Evolutionary conservation across 352 stramenopile genomes (phyloP), one percentile per base, ranked within the genome.

Genomic region (Pythium phragmiticola): DNA sequence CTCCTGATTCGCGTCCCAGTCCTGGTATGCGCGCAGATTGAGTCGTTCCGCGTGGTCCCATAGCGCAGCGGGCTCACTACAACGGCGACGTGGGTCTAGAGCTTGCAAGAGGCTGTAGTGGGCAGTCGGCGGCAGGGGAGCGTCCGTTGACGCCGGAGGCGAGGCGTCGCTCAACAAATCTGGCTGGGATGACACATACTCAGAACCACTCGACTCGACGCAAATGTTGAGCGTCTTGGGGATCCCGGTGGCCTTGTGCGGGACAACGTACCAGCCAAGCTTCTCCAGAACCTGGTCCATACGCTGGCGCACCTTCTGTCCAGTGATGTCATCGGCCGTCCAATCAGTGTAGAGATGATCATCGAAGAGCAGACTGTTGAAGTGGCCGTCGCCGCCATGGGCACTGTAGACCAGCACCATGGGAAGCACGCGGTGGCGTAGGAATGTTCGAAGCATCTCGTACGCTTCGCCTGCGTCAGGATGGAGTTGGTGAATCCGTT

Each of bases 211-310:
- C 34, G 36, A 16, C 30, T 6, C 8, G 13, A 39, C 14, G 13
- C 48, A 8, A 9, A 48, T 8, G 19, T 13, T 19, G 4, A 5
- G n/a, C 3, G 3, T 19, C 53, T 60, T 50, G 4, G 53, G 39
- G n/a, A 61, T 61, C 2, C 26, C 42, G 3, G 16, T 12, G 4
- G 39, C 28, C 5, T 7, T 8, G 13, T 45, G 21, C 1, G 42
- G 54, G 1, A 16, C 54, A 1, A 61, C 54, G 19, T 61, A 61
- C 54, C 54, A 53, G 26, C 54, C 41, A 2, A 61, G 28, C 2
- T 9, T 17, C 1, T 2, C 41, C 4, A 53, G 42, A 3, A n/a
- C 42, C n/a, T 52, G 54, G 33, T 52, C 28, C 16, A 61, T 28
- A 6, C 54, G 39, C 4, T 28, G 37, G 1, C 54, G 17, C 54